These are phyloP conservation scores for Hanseniaspora opuntiae DNA, from an alignment of 805 yeast genomes.

Conservation along the genomic window DNA sequence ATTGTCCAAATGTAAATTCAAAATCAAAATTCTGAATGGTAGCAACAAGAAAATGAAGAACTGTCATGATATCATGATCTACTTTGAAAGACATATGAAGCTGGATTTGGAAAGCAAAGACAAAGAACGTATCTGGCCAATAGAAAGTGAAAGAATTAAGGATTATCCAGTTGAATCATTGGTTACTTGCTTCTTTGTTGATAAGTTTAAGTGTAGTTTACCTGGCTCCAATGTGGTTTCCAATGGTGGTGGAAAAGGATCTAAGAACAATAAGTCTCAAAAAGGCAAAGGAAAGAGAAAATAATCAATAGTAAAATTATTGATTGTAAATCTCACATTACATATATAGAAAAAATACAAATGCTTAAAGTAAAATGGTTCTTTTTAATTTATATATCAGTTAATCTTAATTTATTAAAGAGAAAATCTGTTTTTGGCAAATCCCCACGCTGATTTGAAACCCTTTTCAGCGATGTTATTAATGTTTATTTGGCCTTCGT, in stretches of 20 bases:
- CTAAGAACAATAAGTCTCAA: slow-evolving; percentile 17
- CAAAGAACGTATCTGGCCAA: slow-evolving; percentile 53
- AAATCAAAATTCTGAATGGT: slow-evolving; percentile 69
- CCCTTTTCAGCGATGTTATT: slow-evolving; percentile 58
- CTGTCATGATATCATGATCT: slow-evolving; percentile 50
- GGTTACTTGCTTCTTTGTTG: slow-evolving; percentile 53
- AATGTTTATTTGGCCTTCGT: slow-evolving; percentile 48
- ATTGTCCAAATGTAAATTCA: slow-evolving; percentile 58
- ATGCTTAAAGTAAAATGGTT: no score
- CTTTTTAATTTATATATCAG: slow-evolving; percentile 14
- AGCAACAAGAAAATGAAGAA: slow-evolving; percentile 79
- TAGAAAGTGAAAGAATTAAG: slow-evolving; percentile 45
- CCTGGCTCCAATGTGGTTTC: slow-evolving; percentile 26
- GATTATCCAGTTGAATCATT: slow-evolving; percentile 51
- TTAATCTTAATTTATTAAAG: slow-evolving; percentile 37
- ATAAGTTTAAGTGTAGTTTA: slow-evolving; percentile 50
- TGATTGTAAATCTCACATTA: slow-evolving; percentile 6
- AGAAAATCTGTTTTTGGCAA: slow-evolving; percentile 63
- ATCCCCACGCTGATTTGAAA: slow-evolving; percentile 69
- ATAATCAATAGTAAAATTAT: no score
- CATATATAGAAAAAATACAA: neutral
- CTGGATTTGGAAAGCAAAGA: slow-evolving; percentile 33
- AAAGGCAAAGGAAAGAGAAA: slow-evolving; percentile 20
- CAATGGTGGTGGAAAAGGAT: slow-evolving; percentile 18
- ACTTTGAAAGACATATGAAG: slow-evolving; percentile 36